Base-by-base conservation (phyloP, 352 stramenopile genomes). In the Globisporangium recalcitrans region DNA sequence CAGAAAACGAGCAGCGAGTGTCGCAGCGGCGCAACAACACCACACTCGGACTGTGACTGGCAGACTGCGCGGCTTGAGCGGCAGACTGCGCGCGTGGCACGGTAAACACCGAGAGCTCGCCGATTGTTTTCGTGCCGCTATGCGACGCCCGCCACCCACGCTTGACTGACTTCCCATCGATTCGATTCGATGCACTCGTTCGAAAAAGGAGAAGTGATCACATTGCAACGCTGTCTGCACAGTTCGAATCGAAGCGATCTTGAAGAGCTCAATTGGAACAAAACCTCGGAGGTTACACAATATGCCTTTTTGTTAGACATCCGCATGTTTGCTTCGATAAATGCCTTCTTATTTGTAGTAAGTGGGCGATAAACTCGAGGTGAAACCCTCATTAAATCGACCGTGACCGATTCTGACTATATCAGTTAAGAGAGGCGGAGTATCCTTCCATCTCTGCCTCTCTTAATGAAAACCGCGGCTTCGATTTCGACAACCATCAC, bases 321-420 rank as follows among this genome's bases (percentile, higher is more conserved):
- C 27, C 8, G 9, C 40, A 4, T 29, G 7, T 11, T 0, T 7
- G n/a, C 19, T n/a, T 13, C 8, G 16, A 47, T 22, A 27, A 51
- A 29, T 29, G 0, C 5, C 4, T 2, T n/a, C n/a, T 44, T 44
- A n/a, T 14, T 10, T 44, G 14, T 44, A 38, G 3, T 8, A 14
- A 36, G 1, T 36, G 6, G 7, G 0, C 11, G 13, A 40, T 40
- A 19, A 16, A 40, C 11, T 19, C 19, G 11, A 19, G 34, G 3
- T 19, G 8, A 29, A 8, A 51, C 4, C 44, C 46, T 52, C 11
- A 19, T 27, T 29, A 27, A 52, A 11, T n/a, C 29, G 1, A 1
- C 4, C n/a, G 8, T 52, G 46, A 52, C 21, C 21, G 46, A 52
- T 52, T 52, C 21, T 52, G 46, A 52, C 46, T 52, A 52, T 52